These are phyloP conservation scores for Amanita subjunquillea DNA, from an alignment of 768 basidiomycete species.

Conservation along the genomic window DNA sequence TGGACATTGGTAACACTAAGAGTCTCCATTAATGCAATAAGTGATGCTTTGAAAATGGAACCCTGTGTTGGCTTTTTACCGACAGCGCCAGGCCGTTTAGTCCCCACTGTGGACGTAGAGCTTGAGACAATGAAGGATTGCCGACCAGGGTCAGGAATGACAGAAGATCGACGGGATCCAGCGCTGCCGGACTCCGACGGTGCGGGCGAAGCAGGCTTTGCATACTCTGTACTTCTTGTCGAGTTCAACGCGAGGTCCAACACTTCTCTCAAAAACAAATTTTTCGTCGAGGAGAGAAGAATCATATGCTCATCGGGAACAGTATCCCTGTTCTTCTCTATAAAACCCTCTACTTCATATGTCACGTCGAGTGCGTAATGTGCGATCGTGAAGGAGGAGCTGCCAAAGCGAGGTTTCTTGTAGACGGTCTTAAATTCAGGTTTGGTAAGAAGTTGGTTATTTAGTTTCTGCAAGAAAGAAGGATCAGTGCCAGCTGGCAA, in stretches of 20 bases:
- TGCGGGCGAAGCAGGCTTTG: conserved; percentile 65
- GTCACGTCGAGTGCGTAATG: conserved; percentile 98
- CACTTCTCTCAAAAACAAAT: conserved; percentile 90
- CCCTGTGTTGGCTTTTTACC: conserved; percentile 94
- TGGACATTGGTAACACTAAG: conserved; percentile 96
- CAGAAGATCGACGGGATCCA: conserved; percentile 69
- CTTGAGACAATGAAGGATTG: conserved; percentile 53
- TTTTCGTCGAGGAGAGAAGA: conserved; percentile 77
- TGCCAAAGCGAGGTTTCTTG: conserved; percentile 99
- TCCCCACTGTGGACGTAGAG: conserved; percentile 23
- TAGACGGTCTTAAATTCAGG: conserved; percentile 81
- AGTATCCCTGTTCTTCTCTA: conserved; percentile 98
- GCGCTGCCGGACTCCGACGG: conserved; percentile 70
- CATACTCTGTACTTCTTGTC: conserved; percentile 54
- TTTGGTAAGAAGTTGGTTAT: conserved; percentile 68
- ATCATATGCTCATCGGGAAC: conserved; percentile 97
- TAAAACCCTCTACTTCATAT: conserved; percentile 95
- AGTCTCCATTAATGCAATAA: conserved; percentile 94
- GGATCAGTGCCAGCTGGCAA: conserved; percentile 87
- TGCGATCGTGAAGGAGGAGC: conserved; percentile 93
- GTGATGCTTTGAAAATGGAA: conserved; percentile 94
- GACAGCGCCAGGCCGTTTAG: conserved; percentile 55
- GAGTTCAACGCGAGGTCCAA: conserved; percentile 82
- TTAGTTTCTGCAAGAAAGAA: conserved; percentile 89
- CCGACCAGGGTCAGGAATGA: conserved; percentile 84